Percentiles rank a stretch among this genome's conserved stretches.
Conservation (phyloP, 2,329 filamentous ascomycete genomes). For the Ascochyta lentis region DNA sequence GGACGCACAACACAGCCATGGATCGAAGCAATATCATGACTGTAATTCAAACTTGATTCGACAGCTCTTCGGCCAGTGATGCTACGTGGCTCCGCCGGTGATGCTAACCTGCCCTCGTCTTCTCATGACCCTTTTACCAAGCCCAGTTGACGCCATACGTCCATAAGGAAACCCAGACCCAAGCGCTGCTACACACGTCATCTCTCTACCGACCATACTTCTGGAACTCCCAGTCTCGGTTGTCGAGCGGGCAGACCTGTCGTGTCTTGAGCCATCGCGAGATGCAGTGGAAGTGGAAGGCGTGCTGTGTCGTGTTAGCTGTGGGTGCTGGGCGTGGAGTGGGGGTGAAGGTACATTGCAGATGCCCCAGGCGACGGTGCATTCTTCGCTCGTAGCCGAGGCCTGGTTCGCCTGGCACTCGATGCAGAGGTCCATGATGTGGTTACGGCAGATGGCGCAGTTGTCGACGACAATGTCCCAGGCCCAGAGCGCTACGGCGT, state of each 20-base stretch:
- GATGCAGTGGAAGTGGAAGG: slow-evolving; percentile 99
- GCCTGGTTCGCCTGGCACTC: slow-evolving; percentile 99
- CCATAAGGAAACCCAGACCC: slow-evolving; percentile 28
- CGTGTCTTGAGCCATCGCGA: slow-evolving; percentile 99
- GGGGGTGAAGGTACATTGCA: slow-evolving; percentile 79
- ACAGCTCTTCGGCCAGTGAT: slow-evolving; percentile 13
- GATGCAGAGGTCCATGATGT: slow-evolving; percentile 99
- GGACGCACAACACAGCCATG: background rate
- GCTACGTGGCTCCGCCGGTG: slow-evolving; percentile 13
- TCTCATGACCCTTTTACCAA: slow-evolving; percentile 28
- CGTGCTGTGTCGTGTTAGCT: slow-evolving; percentile 71
- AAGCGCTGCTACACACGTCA: slow-evolving; percentile 14
- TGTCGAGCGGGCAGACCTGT: slow-evolving; percentile 96
- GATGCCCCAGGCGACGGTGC: slow-evolving; percentile 98
- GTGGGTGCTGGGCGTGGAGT: background rate
- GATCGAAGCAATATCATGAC: slow-evolving; percentile 8
- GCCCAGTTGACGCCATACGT: slow-evolving; percentile 33
- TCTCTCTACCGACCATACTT: slow-evolving; percentile 78
- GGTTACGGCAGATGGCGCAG: slow-evolving; percentile 98
- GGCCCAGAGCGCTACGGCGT: slow-evolving; percentile 96
- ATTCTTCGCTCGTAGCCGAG: slow-evolving; percentile 95
- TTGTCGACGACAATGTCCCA: slow-evolving; percentile 99
- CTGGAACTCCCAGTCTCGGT: slow-evolving; percentile 99
- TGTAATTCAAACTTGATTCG: slow-evolving; percentile 9
- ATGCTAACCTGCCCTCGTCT: slow-evolving; percentile 18